Evolutionary conservation across 2,329 filamentous ascomycete species (phyloP), one percentile per base, ranked within the genome.

Genomic region (Colletotrichum liaoningense): DNA sequence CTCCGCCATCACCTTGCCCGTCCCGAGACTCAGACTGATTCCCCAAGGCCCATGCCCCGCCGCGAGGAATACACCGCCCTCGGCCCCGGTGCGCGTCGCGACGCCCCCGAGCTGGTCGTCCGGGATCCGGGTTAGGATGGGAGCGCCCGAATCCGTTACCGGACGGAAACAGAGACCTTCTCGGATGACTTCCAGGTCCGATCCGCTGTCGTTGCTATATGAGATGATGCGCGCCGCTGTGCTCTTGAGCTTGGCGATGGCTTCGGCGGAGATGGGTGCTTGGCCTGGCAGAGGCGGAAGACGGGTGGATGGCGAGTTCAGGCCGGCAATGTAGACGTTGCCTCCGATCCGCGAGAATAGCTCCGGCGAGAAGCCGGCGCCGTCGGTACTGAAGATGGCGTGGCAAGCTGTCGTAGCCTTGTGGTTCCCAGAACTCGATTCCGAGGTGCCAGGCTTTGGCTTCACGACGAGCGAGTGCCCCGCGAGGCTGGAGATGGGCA

Each of bases 41-140:
- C 93, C 93, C 93, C 93, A 95, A 0, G 93, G 92, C 0, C 93
- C 93, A 84, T 95, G 93, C 0, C 94, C 93, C 4, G 91, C 86
- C 1, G 92, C 91, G 49, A 95, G 80, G 79, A 90, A 95, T 0
- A 96, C 91, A 4, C 93, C 93, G 2, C 92, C 91, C 1, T 85
- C 84, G 0, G 77, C 77, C 0, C 81, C 83, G 1, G 79, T 76
- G 49, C 80, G 78, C 7, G 85, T 90, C 71, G 78, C 82, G 7
- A 88, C 78, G 0, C 84, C 82, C 14, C 77, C 91, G 3, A 94
- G 85, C 56, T 86, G 84, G 14, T 82, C 79, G 75, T 93, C 90
- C 1, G 85, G 81, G 30, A 95, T 81, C 42, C 88, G 84, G 3
- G 86, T 83, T 11, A 95, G 78, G 30, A 95, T 88, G 0, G 94